phyloP scores from a whole-genome alignment of 805 yeast species.

The Diddensiella transvaalensis region DNA sequence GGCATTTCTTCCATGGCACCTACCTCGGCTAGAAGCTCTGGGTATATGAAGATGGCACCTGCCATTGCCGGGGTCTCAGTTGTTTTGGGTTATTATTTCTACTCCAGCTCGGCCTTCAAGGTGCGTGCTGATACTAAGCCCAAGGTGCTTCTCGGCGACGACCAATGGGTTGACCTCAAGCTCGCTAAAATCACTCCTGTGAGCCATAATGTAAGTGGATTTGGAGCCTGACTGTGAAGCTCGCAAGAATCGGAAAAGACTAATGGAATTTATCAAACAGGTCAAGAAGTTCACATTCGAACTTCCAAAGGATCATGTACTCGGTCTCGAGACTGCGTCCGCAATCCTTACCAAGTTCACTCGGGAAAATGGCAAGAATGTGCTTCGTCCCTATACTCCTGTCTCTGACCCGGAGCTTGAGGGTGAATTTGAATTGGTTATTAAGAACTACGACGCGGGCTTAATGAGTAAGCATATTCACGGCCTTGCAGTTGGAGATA shows the following conservation, averaged over 20 bases:
- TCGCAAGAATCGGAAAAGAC: too few relatives aligned
- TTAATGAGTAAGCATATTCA: slow-evolving; percentile 75
- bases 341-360: slow-evolving; percentile 70
- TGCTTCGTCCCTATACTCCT: slow-evolving; percentile 83
- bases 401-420: slow-evolving; percentile 60
- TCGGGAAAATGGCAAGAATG: slow-evolving; percentile 80
- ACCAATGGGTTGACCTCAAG: slow-evolving; percentile 31
- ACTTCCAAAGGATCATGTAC: slow-evolving; percentile 62
- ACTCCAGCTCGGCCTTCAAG: slow-evolving; percentile 30
- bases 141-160: slow-evolving; percentile 26
- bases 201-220: slow-evolving; percentile 26
- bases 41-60: slow-evolving; percentile 16
- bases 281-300: slow-evolving; percentile 67
- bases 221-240: too few relatives aligned
- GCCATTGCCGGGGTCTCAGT: slow-evolving; percentile 45
- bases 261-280: too few relatives aligned
- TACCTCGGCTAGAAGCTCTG: neutral
- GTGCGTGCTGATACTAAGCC: slow-evolving; percentile 28
- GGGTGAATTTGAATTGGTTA: slow-evolving; percentile 75
- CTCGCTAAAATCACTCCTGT: slow-evolving; percentile 23
- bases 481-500: slow-evolving; percentile 69
- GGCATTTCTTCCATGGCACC: neutral
- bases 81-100: slow-evolving; percentile 37
- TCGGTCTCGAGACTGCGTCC: slow-evolving; percentile 80
- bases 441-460: slow-evolving; percentile 84